phyloP scores from a whole-genome alignment of 345 rosid species.

The Salix viminalis region DNA sequence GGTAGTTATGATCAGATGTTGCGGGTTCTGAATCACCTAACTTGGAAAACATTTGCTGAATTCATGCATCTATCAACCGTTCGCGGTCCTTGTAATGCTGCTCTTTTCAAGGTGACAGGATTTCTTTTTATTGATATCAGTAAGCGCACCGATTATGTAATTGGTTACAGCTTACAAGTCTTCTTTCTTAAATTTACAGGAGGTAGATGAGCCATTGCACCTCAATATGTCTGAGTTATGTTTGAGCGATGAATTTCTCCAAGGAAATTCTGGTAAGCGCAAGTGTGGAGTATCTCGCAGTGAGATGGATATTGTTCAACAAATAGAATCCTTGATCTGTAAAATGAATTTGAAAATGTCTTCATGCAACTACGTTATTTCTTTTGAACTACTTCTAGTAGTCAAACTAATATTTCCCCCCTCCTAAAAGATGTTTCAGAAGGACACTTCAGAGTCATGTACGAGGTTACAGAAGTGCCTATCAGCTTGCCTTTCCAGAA shows the following conservation, averaged over 20 bases:
- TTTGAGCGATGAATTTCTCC: constrained; percentile 63
- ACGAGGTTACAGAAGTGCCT: constrained; percentile 78
- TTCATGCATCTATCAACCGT: constrained; percentile 79
- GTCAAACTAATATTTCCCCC: background rate
- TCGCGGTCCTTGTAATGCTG: constrained; percentile 81
- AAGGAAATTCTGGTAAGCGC: constrained; percentile 57
- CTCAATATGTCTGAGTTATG: constrained; percentile 78
- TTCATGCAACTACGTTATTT: background rate
- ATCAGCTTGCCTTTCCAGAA: constrained; percentile 74
- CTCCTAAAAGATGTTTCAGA: constrained; percentile 53
- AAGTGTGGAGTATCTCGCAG: background rate
- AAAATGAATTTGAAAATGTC: background rate
- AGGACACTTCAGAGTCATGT: constrained; percentile 69
- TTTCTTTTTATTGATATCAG: constrained; percentile 6
- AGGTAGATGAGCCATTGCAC: constrained; percentile 82
- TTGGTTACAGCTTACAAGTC: constrained; percentile 2
- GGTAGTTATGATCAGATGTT: constrained; percentile 97
- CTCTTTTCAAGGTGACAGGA: constrained; percentile 67
- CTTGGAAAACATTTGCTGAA: constrained; percentile 98
- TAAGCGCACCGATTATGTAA: background rate
- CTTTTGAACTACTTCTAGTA: background rate
- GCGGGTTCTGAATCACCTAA: constrained; percentile 79
- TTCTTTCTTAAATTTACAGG: constrained; percentile 43
- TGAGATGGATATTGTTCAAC: background rate
- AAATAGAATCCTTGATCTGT: background rate